Evolutionary conservation across 1,284 basidiomycete species (phyloP).

Genomic region (Inonotus obliquus): DNA sequence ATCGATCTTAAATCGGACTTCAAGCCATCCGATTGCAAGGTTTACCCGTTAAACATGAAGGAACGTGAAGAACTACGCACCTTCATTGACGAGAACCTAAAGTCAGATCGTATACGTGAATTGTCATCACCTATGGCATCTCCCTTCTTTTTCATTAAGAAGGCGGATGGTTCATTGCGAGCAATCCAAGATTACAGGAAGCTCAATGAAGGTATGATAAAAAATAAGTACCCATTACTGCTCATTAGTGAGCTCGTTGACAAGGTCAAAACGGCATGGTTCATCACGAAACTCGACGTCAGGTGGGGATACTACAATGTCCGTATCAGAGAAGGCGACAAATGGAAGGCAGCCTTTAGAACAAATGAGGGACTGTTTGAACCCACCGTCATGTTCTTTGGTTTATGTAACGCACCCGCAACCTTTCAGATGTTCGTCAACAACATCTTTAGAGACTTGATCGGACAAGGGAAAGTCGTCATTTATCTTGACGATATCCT

Average conservation of each 20-base stretch:
- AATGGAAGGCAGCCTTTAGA: not conserved
- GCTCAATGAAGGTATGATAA: conserved; percentile 34
- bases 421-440: not conserved
- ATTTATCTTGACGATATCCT: not conserved
- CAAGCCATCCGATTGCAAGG: not conserved
- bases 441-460: not conserved
- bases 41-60: not conserved
- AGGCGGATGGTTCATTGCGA: not conserved
- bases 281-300: conserved; percentile 36
- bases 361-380: not conserved
- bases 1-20: not conserved
- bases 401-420: not conserved
- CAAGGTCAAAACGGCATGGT: conserved; percentile 25
- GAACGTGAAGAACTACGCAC: not conserved
- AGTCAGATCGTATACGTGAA: not conserved
- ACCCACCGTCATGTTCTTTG: not conserved
- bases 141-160: not conserved
- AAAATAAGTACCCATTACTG: conserved; percentile 34
- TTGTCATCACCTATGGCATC: not conserved
- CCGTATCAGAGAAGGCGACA: not conserved
- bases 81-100: not conserved
- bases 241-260: conserved; percentile 33
- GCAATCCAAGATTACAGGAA: conserved; percentile 28
- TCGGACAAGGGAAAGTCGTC: not conserved
- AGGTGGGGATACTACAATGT: conserved; percentile 29